These are phyloP conservation scores for Macrocybe gigantea DNA, from an alignment of 768 basidiomycete species.

Conservation along the genomic window DNA sequence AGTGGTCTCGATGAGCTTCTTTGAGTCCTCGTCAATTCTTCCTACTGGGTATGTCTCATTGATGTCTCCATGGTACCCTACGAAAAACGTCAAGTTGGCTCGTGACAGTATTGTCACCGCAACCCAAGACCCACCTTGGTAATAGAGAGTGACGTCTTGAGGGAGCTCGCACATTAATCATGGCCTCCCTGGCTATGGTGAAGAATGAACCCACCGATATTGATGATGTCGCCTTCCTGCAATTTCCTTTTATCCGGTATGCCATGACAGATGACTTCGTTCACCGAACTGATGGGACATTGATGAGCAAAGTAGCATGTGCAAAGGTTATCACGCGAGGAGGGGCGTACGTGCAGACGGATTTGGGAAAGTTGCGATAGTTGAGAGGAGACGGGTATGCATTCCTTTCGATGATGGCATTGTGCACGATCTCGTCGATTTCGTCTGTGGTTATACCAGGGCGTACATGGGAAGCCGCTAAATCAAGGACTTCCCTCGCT, in stretches of 20 bases:
- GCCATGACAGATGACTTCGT: conserved; percentile 97
- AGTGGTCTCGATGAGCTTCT: conserved; percentile 76
- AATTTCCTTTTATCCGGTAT: conserved; percentile 85
- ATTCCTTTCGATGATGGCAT: conserved; percentile 83
- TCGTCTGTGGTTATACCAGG: conserved; percentile 97
- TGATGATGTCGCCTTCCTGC: conserved; percentile 92
- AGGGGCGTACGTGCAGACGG: conserved; percentile 82
- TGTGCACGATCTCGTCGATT: conserved; percentile 89
- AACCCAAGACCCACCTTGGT: conserved; percentile 47
- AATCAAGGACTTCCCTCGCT: conserved; percentile 87
- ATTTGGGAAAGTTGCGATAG: conserved; percentile 91
- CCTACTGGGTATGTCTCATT: conserved; percentile 94
- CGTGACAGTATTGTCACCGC: background rate
- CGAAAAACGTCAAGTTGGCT: background rate
- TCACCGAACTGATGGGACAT: conserved; percentile 58
- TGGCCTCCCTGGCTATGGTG: conserved; percentile 3
- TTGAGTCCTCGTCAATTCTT: conserved; percentile 75
- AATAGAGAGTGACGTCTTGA: conserved; percentile 74
- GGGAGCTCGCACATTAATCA: conserved; percentile 7
- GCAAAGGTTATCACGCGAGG: background rate
- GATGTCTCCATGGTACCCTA: conserved; percentile 88
- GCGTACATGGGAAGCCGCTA: conserved; percentile 76
- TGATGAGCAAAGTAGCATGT: background rate
- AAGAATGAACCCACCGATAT: conserved; percentile 58
- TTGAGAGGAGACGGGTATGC: conserved; percentile 93